Percentiles rank a stretch among this genome's conserved stretches.
Evolutionary conservation across 2,329 filamentous ascomycete genomes (phyloP).

Genomic region (Pyrenophora seminiperda): DNA sequence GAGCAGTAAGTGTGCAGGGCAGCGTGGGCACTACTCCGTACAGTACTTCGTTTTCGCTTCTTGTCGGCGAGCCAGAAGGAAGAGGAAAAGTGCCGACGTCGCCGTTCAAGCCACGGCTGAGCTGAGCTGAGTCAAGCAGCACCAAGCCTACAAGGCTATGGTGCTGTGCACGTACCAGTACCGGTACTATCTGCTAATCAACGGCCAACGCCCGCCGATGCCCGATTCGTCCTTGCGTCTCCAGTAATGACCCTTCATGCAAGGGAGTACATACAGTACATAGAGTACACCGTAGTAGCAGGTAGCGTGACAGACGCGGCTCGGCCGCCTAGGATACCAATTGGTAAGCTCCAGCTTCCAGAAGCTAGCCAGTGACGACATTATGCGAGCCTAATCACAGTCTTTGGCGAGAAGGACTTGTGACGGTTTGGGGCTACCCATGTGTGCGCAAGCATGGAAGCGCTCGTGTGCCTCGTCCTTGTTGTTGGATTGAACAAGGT

Average conservation of each 20-base stretch:
- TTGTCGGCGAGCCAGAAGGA: neutral
- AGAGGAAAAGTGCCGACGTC: neutral
- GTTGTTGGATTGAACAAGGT: no score
- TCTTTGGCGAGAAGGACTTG: neutral
- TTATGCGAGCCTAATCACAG: constrained; percentile 11
- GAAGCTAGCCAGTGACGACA: constrained; percentile 12
- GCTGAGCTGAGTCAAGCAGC: no score
- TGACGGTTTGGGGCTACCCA: no score
- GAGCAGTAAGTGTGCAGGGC: no score
- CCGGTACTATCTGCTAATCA: no score
- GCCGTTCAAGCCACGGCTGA: no score
- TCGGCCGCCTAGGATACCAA: neutral
- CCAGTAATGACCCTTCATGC: constrained; percentile 1
- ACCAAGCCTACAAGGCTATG: neutral
- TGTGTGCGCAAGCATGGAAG: no score
- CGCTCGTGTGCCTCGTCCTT: no score
- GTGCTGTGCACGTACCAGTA: neutral
- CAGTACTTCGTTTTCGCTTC: no score
- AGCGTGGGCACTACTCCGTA: no score
- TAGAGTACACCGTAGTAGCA: constrained; percentile 1
- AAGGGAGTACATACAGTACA: neutral
- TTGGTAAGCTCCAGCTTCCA: constrained; percentile 1
- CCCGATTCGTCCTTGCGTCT: constrained; percentile 11
- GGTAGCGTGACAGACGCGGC: constrained; percentile 1
- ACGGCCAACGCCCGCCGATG: neutral